Conservation (phyloP, 805 yeast genomes). For the Hemisphaericaspora nanyangensis region DNA sequence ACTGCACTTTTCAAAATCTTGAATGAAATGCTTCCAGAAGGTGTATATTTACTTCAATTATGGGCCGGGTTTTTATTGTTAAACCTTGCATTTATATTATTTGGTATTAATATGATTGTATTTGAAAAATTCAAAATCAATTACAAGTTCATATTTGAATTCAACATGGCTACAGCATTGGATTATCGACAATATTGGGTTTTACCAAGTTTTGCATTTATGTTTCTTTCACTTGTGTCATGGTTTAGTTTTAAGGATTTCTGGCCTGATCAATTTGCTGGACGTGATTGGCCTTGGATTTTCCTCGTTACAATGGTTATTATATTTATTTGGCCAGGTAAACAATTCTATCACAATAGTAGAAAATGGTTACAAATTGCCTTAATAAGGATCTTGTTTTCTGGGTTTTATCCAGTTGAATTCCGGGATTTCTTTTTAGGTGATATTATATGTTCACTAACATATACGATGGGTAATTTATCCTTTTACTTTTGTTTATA, state of each 20-base stretch:
- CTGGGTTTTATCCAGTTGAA: conserved; percentile 93
- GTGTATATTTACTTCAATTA: conserved; percentile 64
- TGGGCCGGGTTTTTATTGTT: conserved; percentile 89
- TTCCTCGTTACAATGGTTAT: conserved; percentile 53
- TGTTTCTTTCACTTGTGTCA: conserved; percentile 54
- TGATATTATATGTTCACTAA: conserved; percentile 83
- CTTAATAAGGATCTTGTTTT: conserved; percentile 64
- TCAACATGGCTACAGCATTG: conserved; percentile 63
- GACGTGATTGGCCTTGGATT: conserved; percentile 77
- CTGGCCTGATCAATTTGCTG: conserved; percentile 58
- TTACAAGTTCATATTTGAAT: conserved; percentile 89
- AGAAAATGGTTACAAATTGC: conserved; percentile 77
- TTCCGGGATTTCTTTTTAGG: conserved; percentile 92
- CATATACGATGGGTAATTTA: conserved; percentile 82
- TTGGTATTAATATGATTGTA: conserved; percentile 64
- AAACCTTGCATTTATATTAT: conserved; percentile 55
- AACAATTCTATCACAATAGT: conserved; percentile 53
- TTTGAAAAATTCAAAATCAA: conserved; percentile 79
- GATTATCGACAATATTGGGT: conserved; percentile 64
- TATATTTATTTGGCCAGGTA: conserved; percentile 59
- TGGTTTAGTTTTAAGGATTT: conserved; percentile 76
- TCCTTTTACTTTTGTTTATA: conserved; percentile 85
- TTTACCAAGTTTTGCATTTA: conserved; percentile 57
- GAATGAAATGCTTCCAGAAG: conserved; percentile 46
- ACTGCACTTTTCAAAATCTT: conserved; percentile 43